Percentiles rank a stretch among this genome's conserved stretches.
Evolutionary conservation across 352 stramenopile genomes (phyloP).

Genomic region (Phytopythium oedochilum): DNA sequence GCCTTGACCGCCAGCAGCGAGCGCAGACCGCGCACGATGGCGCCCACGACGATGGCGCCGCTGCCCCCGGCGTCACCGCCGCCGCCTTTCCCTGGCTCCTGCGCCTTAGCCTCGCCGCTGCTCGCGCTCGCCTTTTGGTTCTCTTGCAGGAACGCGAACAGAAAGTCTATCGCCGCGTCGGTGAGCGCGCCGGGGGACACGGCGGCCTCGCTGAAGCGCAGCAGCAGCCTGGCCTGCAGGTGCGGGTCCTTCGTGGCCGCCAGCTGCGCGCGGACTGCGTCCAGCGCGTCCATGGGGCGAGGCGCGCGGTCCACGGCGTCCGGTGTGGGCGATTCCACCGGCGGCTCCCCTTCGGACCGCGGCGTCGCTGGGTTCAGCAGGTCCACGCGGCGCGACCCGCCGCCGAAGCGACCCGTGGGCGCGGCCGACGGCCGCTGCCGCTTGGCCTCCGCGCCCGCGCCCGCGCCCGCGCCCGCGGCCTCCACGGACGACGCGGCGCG

Average conservation of each 20-base stretch:
- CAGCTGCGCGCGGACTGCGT: conserved; percentile 33
- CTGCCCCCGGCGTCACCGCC: conserved; percentile 9
- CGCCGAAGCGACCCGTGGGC: background rate
- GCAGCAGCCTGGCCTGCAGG: conserved; percentile 56
- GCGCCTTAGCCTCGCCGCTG: conserved; percentile 5
- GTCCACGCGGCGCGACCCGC: background rate
- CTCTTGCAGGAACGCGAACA: conserved; percentile 76
- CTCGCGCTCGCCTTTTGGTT: conserved; percentile 20
- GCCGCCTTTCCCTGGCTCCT: conserved; percentile 8
- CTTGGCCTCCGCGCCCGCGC: background rate
- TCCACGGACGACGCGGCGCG: too few species aligned
- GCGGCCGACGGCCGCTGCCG: background rate
- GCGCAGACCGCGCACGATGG: conserved; percentile 60
- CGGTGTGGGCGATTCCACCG: background rate
- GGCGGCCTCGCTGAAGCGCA: conserved; percentile 47
- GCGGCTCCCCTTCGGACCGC: background rate
- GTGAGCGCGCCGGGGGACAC: conserved; percentile 39
- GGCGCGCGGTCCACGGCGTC: background rate
- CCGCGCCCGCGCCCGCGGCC: background rate
- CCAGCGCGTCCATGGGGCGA: conserved; percentile 26
- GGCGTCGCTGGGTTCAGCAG: conserved; percentile 6
- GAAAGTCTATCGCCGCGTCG: conserved; percentile 66
- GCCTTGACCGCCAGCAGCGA: conserved; percentile 53
- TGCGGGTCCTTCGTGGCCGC: conserved; percentile 38
- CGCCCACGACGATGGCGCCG: conserved; percentile 53